Conservation (phyloP, 345 rosid species). For the Streptanthus diversifolius region DNA sequence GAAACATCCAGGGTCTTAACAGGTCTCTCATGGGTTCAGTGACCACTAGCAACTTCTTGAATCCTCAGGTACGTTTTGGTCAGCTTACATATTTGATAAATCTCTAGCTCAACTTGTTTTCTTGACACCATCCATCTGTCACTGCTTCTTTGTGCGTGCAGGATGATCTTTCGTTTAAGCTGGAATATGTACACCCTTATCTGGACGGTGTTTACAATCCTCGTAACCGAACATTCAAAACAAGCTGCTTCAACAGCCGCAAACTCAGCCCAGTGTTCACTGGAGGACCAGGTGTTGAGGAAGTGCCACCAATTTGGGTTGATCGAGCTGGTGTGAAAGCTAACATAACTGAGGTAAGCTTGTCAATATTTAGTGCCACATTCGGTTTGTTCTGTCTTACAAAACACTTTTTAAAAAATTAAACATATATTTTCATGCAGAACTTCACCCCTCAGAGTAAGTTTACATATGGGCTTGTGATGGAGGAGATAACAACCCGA, state of each 20-base stretch:
- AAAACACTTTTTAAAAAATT: neutral
- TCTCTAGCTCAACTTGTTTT: neutral
- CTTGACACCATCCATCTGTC: neutral
- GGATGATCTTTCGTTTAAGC: constrained; percentile 99
- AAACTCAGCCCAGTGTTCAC: constrained; percentile 97
- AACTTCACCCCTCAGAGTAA: constrained; percentile 97
- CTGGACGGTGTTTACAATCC: constrained; percentile 76
- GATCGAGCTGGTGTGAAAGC: constrained; percentile 95
- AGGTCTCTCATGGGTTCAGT: constrained; percentile 92
- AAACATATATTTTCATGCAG: constrained; percentile 39
- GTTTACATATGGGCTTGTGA: constrained; percentile 93
- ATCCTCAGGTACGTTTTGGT: constrained; percentile 61
- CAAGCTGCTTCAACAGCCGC: constrained; percentile 94
- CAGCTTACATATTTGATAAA: neutral
- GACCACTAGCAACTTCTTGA: constrained; percentile 94
- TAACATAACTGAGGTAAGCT: constrained; percentile 86
- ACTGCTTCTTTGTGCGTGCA: constrained; percentile 23
- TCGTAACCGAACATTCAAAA: constrained; percentile 78
- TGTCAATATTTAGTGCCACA: constrained; percentile 4
- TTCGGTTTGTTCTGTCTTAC: neutral
- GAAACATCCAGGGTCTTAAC: constrained; percentile 86
- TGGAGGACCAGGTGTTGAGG: constrained; percentile 96
- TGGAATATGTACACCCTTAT: constrained; percentile 96
- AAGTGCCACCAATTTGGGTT: constrained; percentile 99
- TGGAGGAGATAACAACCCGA: constrained; percentile 98